Conservation (phyloP, 148 eudicot species). For the Vaccinium corymbosum region DNA sequence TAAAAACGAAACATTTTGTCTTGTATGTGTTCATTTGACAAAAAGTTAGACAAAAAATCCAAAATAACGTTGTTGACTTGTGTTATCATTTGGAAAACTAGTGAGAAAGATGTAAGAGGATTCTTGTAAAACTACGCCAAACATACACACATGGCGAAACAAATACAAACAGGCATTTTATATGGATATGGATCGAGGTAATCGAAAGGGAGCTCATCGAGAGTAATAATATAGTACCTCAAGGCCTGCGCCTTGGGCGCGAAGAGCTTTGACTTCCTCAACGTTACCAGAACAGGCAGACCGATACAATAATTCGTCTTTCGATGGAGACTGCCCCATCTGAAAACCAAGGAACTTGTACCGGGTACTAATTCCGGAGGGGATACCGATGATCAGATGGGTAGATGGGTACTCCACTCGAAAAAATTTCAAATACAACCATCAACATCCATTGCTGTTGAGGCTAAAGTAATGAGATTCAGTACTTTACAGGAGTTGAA, state of each 20-base stretch:
- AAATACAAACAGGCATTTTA: too few species aligned
- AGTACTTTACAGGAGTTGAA: too few species aligned
- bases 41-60: background rate
- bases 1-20: background rate
- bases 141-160: too few species aligned
- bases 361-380: background rate
- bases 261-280: slow-evolving; percentile 74
- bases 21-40: background rate
- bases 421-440: background rate
- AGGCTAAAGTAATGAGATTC: too few species aligned
- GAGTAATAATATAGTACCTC: slow-evolving; percentile 48
- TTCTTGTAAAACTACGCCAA: background rate
- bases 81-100: background rate
- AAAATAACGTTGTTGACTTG: background rate
- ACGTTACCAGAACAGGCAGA: slow-evolving; percentile 61
- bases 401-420: background rate
- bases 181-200: background rate
- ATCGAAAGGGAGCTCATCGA: background rate
- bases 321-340: slow-evolving; percentile 88
- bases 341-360: background rate
- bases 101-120: background rate
- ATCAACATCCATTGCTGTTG: background rate
- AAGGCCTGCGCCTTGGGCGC: slow-evolving; percentile 69
- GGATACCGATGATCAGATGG: background rate
- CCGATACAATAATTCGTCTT: slow-evolving; percentile 73